phyloP scores from a whole-genome alignment of 140 eudicot species.

The Bidens hawaiensis region DNA sequence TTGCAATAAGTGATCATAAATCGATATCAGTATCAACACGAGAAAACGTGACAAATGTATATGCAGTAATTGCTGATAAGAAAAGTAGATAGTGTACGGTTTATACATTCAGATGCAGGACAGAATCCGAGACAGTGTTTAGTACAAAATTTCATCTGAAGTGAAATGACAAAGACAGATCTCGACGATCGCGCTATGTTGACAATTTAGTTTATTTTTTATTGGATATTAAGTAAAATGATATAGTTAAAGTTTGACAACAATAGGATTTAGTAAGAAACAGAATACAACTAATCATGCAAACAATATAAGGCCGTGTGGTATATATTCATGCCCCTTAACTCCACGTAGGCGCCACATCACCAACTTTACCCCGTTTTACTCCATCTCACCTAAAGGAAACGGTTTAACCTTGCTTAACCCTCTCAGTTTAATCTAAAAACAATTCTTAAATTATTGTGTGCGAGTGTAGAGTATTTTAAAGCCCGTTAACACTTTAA shows the following conservation, averaged over 20 bases:
- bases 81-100: neutral
- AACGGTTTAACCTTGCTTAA: too few species aligned
- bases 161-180: neutral
- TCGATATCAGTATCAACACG: neutral
- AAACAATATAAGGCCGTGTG: too few species aligned
- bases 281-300: neutral
- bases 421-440: too few species aligned
- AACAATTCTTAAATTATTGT: too few species aligned
- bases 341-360: too few species aligned
- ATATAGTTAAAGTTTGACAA: neutral
- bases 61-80: neutral
- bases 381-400: too few species aligned
- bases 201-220: neutral
- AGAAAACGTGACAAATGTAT: neutral
- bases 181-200: neutral
- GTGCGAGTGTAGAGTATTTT: too few species aligned
- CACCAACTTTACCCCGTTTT: too few species aligned
- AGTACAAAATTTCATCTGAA: neutral
- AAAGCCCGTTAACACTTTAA: too few species aligned
- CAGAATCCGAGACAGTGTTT: neutral
- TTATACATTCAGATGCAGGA: slow-evolving; percentile 1
- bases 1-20: neutral
- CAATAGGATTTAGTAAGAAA: neutral
- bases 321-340: too few species aligned
- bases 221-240: neutral